Conservation (phyloP, 2,329 filamentous ascomycete genomes). For the Stachybotrys echinatus region DNA sequence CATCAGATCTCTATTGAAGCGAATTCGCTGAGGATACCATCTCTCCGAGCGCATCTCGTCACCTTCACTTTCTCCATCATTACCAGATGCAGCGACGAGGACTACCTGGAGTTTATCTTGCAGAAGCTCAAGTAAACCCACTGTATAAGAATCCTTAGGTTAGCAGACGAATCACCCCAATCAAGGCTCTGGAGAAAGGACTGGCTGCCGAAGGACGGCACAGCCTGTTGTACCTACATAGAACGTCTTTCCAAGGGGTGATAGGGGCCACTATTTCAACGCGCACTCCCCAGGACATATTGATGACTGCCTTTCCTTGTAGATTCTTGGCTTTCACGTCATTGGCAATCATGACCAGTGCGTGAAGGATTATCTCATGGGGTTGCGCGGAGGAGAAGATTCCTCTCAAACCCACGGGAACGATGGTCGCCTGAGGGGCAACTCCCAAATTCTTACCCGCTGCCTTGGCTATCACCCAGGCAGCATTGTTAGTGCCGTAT, state of each 20-base stretch:
- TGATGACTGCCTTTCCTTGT: not conserved
- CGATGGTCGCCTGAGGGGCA: not conserved
- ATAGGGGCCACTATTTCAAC: not conserved
- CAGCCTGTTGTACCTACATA: not conserved
- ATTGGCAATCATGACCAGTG: not conserved
- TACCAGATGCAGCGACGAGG: not conserved
- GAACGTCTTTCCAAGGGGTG: not conserved
- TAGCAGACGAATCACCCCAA: not conserved
- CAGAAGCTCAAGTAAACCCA: not conserved
- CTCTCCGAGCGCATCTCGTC: not conserved
- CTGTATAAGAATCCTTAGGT: not conserved
- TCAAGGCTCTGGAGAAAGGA: not conserved
- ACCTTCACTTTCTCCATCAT: not conserved
- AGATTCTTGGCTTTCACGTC: not conserved
- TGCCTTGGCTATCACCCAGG: not conserved
- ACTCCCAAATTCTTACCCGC: not conserved
- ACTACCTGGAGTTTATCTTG: not conserved
- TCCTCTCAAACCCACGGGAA: not conserved
- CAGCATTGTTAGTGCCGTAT: not conserved
- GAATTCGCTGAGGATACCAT: not conserved
- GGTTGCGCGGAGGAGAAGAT: not conserved
- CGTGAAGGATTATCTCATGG: not conserved
- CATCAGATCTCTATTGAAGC: not conserved
- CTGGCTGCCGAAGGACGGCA: too few species aligned
- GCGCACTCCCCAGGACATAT: not conserved